These are phyloP conservation scores for Nothophoma quercina DNA, from an alignment of 2,329 filamentous ascomycete species.

Conservation along the genomic window DNA sequence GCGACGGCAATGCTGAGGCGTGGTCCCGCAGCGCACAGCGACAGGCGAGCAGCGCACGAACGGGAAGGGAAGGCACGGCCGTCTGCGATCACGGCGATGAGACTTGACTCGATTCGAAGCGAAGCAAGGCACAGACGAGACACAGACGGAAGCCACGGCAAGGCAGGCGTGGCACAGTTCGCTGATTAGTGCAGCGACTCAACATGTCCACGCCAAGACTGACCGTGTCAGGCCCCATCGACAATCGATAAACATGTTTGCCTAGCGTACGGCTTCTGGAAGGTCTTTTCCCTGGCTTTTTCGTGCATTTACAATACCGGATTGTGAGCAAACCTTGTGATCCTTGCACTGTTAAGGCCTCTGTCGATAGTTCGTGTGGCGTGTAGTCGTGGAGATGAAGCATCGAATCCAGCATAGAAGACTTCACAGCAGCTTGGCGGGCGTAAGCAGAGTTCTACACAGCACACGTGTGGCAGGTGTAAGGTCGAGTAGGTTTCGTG, in stretches of 20 bases:
- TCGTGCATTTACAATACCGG: not conserved
- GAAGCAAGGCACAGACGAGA: conserved; percentile 9
- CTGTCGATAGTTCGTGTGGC: conserved; percentile 1
- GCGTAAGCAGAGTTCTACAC: conserved; percentile 1
- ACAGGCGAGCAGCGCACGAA: not conserved
- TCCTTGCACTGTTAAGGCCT: not conserved
- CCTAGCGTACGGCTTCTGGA: conserved; percentile 5
- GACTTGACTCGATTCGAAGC: not conserved
- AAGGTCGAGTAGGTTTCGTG: not conserved
- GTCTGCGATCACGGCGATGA: not conserved
- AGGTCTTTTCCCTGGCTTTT: not conserved
- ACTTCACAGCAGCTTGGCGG: conserved; percentile 4
- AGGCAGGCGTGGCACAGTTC: conserved; percentile 3
- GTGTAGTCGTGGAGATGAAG: conserved; percentile 6
- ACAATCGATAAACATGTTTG: conserved; percentile 6
- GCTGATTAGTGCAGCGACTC: conserved; percentile 1
- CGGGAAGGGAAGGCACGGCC: not conserved
- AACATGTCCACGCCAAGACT: conserved; percentile 15
- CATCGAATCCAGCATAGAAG: not conserved
- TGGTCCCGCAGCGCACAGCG: not conserved
- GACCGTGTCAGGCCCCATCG: not conserved
- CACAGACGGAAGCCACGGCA: conserved; percentile 8
- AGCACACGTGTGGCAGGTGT: not conserved
- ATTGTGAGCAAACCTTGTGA: not conserved
- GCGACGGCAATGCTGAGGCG: not conserved